Percentiles rank a stretch among this genome's conserved stretches.
These are phyloP conservation scores for Fusarium sp. DNA, from an alignment of 2,329 filamentous ascomycete species.

Conservation along the genomic window DNA sequence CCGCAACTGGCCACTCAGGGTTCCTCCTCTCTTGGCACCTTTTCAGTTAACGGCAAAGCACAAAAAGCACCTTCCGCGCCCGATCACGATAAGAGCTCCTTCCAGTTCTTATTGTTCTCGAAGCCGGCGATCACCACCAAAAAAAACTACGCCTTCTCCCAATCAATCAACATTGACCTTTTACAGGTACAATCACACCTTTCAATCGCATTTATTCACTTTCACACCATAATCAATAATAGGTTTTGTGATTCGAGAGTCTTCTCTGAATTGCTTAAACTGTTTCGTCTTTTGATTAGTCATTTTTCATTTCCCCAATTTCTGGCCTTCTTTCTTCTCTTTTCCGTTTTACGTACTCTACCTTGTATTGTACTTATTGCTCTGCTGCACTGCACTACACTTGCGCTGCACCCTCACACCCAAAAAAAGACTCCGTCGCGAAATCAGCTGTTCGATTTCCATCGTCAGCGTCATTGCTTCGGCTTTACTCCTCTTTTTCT, in stretches of 20 bases:
- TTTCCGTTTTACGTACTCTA: constrained; percentile 5
- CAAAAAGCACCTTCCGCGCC: constrained; percentile 32
- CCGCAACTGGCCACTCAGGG: constrained; percentile 19
- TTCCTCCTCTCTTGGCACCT: constrained; percentile 29
- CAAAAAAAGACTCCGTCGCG: constrained; percentile 4
- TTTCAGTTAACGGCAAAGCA: constrained; percentile 29
- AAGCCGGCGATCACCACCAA: constrained; percentile 28
- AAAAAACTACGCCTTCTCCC: neutral
- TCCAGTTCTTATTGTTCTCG: constrained; percentile 31
- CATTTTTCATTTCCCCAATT: constrained; percentile 10
- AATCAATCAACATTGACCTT: neutral
- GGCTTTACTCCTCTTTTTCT: constrained; percentile 24
- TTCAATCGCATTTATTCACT: constrained; percentile 1
- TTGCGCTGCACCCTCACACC: neutral
- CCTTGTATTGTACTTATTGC: constrained; percentile 1
- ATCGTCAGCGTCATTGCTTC: constrained; percentile 32
- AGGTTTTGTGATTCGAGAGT: constrained; percentile 23
- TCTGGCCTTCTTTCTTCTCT: neutral
- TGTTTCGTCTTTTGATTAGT: constrained; percentile 22
- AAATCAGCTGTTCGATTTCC: constrained; percentile 8
- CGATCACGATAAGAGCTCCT: constrained; percentile 35
- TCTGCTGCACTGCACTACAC: neutral
- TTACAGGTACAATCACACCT: neutral
- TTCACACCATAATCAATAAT: constrained; percentile 31
- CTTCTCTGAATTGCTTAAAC: constrained; percentile 6